A percentile compares a stretch with the other conserved stretches of the same genome.
phyloP scores from a whole-genome alignment of 768 basidiomycete genomes.

The Pleurotus giganteus region DNA sequence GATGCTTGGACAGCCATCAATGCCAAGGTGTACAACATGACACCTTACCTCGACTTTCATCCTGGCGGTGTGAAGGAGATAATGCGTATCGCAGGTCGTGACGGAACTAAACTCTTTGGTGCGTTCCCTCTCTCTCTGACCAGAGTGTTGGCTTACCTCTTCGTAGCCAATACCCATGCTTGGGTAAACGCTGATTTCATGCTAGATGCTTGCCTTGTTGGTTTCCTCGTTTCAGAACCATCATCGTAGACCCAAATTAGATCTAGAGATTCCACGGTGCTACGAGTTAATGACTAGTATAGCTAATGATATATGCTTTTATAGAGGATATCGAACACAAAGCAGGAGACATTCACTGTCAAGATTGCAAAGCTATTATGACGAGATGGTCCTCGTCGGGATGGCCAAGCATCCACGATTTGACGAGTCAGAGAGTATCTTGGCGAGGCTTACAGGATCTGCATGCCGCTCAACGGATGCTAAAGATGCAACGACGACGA shows the following conservation, averaged over 20 bases:
- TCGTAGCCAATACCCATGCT: conserved; percentile 80
- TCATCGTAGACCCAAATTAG: conserved; percentile 26
- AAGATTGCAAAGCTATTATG: no score
- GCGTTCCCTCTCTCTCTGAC: conserved; percentile 23
- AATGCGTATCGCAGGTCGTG: conserved; percentile 92
- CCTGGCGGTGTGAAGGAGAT: conserved; percentile 94
- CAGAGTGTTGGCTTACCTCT: not conserved
- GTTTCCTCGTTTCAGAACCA: conserved; percentile 79
- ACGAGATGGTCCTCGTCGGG: no score
- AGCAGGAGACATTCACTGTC: no score
- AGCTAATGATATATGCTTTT: no score
- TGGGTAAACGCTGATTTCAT: conserved; percentile 98
- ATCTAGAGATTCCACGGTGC: not conserved
- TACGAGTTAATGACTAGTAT: not conserved
- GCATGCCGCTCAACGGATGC: not conserved
- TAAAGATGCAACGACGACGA: conserved; percentile 12
- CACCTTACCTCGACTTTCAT: conserved; percentile 86
- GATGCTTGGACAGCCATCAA: conserved; percentile 94
- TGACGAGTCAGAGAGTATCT: not conserved
- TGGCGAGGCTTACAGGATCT: not conserved
- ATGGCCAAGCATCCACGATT: not conserved
- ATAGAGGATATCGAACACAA: no score
- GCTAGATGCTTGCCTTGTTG: conserved; percentile 91
- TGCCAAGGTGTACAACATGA: conserved; percentile 96
- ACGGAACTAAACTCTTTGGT: conserved; percentile 96